These are phyloP conservation scores for Agaricales sp. DNA, from an alignment of 1,284 basidiomycete species.

Conservation along the genomic window DNA sequence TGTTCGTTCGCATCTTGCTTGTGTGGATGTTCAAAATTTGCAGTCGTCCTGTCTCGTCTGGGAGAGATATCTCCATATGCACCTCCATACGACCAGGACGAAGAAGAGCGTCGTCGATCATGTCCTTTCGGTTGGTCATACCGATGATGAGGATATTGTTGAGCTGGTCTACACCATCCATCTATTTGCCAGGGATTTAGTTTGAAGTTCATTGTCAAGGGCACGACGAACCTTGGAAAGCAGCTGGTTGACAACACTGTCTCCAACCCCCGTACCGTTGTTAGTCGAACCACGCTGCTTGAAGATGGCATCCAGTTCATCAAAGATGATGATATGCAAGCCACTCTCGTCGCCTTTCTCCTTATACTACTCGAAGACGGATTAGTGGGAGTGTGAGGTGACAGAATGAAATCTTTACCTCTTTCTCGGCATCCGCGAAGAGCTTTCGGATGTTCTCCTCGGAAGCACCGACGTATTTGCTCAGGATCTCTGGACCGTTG, in stretches of 20 bases:
- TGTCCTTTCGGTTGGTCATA: slow-evolving; percentile 98
- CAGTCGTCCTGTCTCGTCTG: slow-evolving; percentile 86
- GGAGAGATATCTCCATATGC: slow-evolving; percentile 99
- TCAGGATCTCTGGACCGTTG: slow-evolving; percentile 96
- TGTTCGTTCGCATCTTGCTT: slow-evolving; percentile 85
- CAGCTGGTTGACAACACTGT: slow-evolving; percentile 97
- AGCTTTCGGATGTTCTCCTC: slow-evolving; percentile 99
- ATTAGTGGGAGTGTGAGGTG: background rate
- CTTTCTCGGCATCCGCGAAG: slow-evolving; percentile 96
- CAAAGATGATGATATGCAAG: slow-evolving; percentile 99
- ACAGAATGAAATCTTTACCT: slow-evolving; percentile 39
- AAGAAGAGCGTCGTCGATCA: slow-evolving; percentile 98
- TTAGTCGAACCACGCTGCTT: slow-evolving; percentile 92
- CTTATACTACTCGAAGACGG: slow-evolving; percentile 60
- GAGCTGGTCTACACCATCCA: slow-evolving; percentile 99
- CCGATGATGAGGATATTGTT: slow-evolving; percentile 99
- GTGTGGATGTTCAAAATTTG: slow-evolving; percentile 98
- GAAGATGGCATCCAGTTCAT: slow-evolving; percentile 98
- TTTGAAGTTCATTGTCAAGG: background rate
- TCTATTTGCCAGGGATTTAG: slow-evolving; percentile 33
- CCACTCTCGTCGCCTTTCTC: slow-evolving; percentile 98
- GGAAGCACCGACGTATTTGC: slow-evolving; percentile 96
- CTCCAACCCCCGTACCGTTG: slow-evolving; percentile 93
- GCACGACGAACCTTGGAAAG: slow-evolving; percentile 71
- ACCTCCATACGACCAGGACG: slow-evolving; percentile 98